phyloP scores from a whole-genome alignment of 2,329 filamentous ascomycete species.

The Penicillium sp. region DNA sequence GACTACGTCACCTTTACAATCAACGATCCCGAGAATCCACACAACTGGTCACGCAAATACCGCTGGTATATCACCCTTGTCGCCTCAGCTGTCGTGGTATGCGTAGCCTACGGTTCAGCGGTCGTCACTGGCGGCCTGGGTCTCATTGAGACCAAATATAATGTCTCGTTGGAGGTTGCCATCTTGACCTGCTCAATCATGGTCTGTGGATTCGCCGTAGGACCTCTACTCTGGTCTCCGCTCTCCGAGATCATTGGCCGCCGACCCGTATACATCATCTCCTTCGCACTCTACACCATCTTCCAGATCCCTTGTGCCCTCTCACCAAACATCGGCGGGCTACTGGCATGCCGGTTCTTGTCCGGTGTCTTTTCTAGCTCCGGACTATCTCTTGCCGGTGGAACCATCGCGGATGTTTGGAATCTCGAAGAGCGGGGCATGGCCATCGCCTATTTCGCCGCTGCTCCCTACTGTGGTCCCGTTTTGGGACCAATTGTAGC shows the following conservation, averaged over 20 bases:
- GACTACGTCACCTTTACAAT: constrained; percentile 63
- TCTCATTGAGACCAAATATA: constrained; percentile 62
- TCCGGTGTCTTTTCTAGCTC: constrained; percentile 34
- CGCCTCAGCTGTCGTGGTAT: constrained; percentile 70
- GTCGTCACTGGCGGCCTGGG: constrained; percentile 73
- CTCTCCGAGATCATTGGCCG: constrained; percentile 35
- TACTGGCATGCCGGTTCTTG: constrained; percentile 30
- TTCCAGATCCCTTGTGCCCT: constrained; percentile 39
- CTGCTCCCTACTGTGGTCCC: constrained; percentile 76
- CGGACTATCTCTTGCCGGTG: constrained; percentile 28
- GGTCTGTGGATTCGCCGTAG: constrained; percentile 72
- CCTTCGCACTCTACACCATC: constrained; percentile 32
- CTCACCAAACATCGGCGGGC: constrained; percentile 30
- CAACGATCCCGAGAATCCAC: constrained; percentile 70
- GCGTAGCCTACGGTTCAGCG: constrained; percentile 66
- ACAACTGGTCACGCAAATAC: constrained; percentile 72
- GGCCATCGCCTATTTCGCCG: constrained; percentile 77
- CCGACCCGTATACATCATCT: constrained; percentile 35
- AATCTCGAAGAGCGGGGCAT: constrained; percentile 74
- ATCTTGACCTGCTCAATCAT: constrained; percentile 71
- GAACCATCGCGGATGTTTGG: constrained; percentile 63
- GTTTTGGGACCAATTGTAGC: constrained; percentile 72
- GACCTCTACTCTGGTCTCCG: constrained; percentile 32
- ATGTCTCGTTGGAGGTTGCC: constrained; percentile 69
- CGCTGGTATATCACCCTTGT: constrained; percentile 85